These are phyloP conservation scores for Sanghuangporus weigelae DNA, from an alignment of 1,284 basidiomycete species.

Conservation along the genomic window DNA sequence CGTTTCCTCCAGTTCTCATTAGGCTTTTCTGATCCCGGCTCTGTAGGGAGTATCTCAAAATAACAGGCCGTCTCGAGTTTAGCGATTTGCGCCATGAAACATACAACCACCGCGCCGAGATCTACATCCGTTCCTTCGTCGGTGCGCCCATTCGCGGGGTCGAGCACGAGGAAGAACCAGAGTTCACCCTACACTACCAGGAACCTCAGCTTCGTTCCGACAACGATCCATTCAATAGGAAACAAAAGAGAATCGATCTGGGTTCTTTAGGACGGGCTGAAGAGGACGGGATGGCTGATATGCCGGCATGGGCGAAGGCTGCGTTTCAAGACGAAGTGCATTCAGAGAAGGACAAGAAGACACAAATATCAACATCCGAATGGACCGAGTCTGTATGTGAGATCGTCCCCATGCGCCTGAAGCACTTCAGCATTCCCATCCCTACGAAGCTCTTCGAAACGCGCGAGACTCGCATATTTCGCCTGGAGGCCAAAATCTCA, in stretches of 20 bases:
- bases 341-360: not conserved
- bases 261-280: too few relatives aligned
- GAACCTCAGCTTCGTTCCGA: not conserved
- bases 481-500: not conserved
- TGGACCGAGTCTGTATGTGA: not conserved
- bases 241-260: not conserved
- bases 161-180: not conserved
- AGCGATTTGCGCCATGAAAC: not conserved
- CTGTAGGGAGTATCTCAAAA: not conserved
- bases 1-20: not conserved
- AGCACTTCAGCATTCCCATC: not conserved
- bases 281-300: not conserved
- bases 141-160: not conserved
- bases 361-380: not conserved
- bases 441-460: not conserved
- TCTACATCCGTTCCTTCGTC: not conserved
- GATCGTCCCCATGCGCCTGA: not conserved
- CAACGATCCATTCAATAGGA: not conserved
- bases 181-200: not conserved
- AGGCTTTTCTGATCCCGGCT: not conserved
- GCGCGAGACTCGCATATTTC: conserved; percentile 1
- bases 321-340: not conserved
- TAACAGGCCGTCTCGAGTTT: not conserved
- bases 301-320: too few relatives aligned
- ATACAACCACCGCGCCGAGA: not conserved